Conservation (phyloP, 2,329 filamentous ascomycete species). For the Sporothrix pseudoabietina region DNA sequence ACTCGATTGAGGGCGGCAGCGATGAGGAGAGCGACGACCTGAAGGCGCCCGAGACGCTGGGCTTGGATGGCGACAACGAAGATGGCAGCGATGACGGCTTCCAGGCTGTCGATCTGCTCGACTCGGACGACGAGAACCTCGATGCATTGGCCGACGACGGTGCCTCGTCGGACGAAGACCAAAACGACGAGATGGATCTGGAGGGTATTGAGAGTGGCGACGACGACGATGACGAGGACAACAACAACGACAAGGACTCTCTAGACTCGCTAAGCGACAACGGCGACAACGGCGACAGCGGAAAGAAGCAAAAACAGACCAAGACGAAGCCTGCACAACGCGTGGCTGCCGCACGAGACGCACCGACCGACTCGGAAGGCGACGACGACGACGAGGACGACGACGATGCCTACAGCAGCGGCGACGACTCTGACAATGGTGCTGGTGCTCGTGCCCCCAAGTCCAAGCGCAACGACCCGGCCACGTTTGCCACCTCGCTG, state of each 20-base stretch:
- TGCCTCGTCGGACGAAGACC: constrained; percentile 32
- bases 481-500: constrained; percentile 88
- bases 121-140: constrained; percentile 60
- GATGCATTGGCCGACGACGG: constrained; percentile 56
- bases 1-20: constrained; percentile 42
- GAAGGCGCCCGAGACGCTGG: too few species aligned
- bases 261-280: constrained; percentile 38
- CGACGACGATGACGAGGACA: constrained; percentile 42
- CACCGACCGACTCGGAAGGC: constrained; percentile 41
- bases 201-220: background rate
- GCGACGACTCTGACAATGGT: constrained; percentile 41
- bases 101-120: constrained; percentile 56
- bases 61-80: constrained; percentile 41
- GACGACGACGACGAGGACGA: constrained; percentile 44
- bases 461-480: constrained; percentile 88
- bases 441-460: constrained; percentile 49
- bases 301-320: constrained; percentile 46
- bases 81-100: constrained; percentile 47
- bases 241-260: constrained; percentile 46
- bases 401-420: constrained; percentile 40
- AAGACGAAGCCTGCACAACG: background rate
- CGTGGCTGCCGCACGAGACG: constrained; percentile 29
- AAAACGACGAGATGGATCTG: constrained; percentile 40
- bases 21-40: constrained; percentile 44
- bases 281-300: constrained; percentile 36